Evolutionary conservation across 2,329 filamentous ascomycete species (phyloP), one percentile per base, ranked within the genome.

Genomic region (Raffaelea ambrosiae): DNA sequence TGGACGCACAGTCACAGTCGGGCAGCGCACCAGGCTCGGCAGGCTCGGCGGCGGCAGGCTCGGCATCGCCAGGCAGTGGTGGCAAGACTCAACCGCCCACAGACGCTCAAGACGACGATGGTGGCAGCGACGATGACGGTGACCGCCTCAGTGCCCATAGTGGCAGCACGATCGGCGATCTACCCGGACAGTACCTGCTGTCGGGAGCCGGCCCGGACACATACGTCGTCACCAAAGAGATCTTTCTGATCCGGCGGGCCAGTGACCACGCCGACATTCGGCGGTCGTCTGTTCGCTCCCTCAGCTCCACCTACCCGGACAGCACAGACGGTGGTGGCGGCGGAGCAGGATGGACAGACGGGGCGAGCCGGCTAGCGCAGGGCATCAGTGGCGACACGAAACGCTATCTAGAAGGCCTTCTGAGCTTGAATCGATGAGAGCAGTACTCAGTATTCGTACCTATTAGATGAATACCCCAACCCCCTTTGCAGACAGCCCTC

Each of bases 331-430:
- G 44, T 7, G 35, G 18, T 5, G 36, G 23, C 18, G 41, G 20
- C 58, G 59, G 66, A 14, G 56, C 63, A 42, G 58, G 72, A 48
- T 68, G 77, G 71, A 57, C 72, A 40, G 76, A 75, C 21, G 78
- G 77, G 3, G 76, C 81, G 2, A 75, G 72, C 19, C 74, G 75
- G 48, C 63, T 88, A 54, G 80, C 77, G 0, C 81, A 86, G 58
- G 86, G 85, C 0, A 87, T 90, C 53, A 86, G 86, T 0, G 74
- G 89, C 31, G 86, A 90, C 68, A 87, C 85, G 26, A 75, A 81
- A 62, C 77, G 76, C 59, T 89, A 89, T 62, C 79, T 89, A 4
- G 85, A 89, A 61, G 81, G 80, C 1, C 61, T 90, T 48, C 66
- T 89, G 61, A 86, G 74, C 58, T 61, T 88, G 58, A 76, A 74